These are phyloP conservation scores for Cadophora luteo-olivacea DNA, from an alignment of 2,329 filamentous ascomycete species.

Conservation along the genomic window DNA sequence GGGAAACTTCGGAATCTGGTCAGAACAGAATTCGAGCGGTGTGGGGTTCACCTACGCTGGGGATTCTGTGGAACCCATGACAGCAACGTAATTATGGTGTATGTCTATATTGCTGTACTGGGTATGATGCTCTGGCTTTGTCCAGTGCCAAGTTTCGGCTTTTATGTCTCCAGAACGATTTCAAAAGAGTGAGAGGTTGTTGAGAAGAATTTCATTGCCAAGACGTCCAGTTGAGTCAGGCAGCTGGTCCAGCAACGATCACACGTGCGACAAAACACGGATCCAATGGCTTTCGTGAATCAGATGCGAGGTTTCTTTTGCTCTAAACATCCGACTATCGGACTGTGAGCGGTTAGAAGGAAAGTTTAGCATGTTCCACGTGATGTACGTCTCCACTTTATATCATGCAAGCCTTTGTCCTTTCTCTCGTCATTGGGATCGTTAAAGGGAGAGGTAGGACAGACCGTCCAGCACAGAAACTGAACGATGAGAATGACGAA, in stretches of 20 bases:
- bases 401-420: background rate
- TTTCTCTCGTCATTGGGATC: background rate
- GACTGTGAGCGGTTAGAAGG: background rate
- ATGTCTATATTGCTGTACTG: background rate
- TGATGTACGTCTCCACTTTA: background rate
- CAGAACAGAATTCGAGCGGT: background rate
- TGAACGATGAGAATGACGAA: too few species aligned
- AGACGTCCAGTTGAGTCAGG: background rate
- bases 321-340: background rate
- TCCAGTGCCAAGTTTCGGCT: background rate
- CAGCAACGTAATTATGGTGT: background rate
- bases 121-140: background rate
- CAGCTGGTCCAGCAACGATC: background rate
- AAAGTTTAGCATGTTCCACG: background rate
- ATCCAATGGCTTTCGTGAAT: slow-evolving; percentile 6
- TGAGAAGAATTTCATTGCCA: background rate
- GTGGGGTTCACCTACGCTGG: slow-evolving; percentile 17
- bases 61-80: slow-evolving; percentile 16
- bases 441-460: too few species aligned
- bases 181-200: slow-evolving; percentile 1
- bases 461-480: too few species aligned
- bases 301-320: background rate
- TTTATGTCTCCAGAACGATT: background rate
- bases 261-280: slow-evolving; percentile 10
- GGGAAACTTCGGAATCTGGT: slow-evolving; percentile 63